phyloP scores from a whole-genome alignment of 2,329 filamentous ascomycete genomes.

The Colletotrichum sp. region DNA sequence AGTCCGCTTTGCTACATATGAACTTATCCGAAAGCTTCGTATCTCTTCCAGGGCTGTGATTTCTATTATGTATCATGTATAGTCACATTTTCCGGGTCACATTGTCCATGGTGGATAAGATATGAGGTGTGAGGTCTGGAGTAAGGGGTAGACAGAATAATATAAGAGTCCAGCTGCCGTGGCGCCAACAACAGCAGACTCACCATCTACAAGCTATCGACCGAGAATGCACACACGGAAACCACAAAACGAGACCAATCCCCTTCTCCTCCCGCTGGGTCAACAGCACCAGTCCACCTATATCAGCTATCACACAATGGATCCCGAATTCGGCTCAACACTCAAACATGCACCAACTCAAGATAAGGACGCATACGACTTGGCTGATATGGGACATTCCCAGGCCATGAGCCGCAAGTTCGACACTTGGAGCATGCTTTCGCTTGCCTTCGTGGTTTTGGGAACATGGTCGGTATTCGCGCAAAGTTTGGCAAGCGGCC shows the following conservation, averaged over 20 bases:
- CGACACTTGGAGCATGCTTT: constrained; percentile 60
- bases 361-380: constrained; percentile 39
- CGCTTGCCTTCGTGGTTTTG: constrained; percentile 60
- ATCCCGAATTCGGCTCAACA: not conserved
- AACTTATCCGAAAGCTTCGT: not conserved
- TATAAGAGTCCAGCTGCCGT: constrained; percentile 23
- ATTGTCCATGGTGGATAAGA: not conserved
- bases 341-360: constrained; percentile 14
- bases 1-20: not conserved
- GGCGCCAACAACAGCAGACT: not conserved
- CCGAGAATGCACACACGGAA: not conserved
- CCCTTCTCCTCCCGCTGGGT: not conserved
- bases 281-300: not conserved
- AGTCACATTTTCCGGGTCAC: not conserved
- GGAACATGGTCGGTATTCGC: constrained; percentile 65
- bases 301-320: not conserved
- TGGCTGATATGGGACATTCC: constrained; percentile 44
- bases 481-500: constrained; percentile 46
- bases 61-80: not conserved
- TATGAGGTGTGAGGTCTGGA: not conserved
- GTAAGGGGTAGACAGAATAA: not conserved
- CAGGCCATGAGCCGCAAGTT: constrained; percentile 51
- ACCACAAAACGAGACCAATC: not conserved
- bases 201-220: not conserved
- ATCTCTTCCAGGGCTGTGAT: not conserved